Evolutionary conservation across 768 basidiomycete species (phyloP), one percentile per base, ranked within the genome.

Genomic region (Hemileccinum rubropunctum): DNA sequence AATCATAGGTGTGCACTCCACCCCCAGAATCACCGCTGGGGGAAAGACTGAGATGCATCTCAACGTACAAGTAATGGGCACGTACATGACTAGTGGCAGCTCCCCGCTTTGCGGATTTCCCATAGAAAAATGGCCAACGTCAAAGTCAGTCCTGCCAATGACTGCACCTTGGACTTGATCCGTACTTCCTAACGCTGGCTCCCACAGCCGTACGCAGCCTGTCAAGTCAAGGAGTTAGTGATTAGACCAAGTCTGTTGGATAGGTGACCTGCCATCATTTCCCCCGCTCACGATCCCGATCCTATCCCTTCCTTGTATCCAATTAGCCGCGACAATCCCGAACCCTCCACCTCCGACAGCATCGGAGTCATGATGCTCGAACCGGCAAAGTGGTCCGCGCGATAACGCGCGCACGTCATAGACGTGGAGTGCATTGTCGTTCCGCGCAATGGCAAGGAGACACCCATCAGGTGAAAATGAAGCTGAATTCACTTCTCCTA

Each of bases 131-230:
- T 75, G 66, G 0, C 72, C 79, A 21, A 87, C 70, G 56, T 88
- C 84, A 12, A 76, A 78, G 54, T 75, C 70, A 6, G 75, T 73
- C 54, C 80, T 73, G 5, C 77, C 83, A 13, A 88, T 56, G 9
- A 79, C 61, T 3, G 41, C 64, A 14, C 80, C 83, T 61, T 83
- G 80, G 3, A 56, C 49, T 3, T 64, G 58, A 44, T 73, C 66
- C 7, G 64, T 59, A 1, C 55, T 56, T 1, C 79, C 71, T n/a
- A 67, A 60, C 21, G 70, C 65, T 6, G 82, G 76, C 58, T 87
- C 77, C 86, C 86, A 89, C 32, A 86, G 56, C 23, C 85, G 74
- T 10, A 89, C 76, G 58, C 83, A 85, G n/a, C 86, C 86, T 58
- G 36, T 38, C 37, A 28, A 5, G 27, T 28, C 36, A 51, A 30